Percentiles rank a stretch among this genome's conserved stretches.
Evolutionary conservation across 2,329 filamentous ascomycete species (phyloP).

Genomic region (Chrysosphaeria jannelii): DNA sequence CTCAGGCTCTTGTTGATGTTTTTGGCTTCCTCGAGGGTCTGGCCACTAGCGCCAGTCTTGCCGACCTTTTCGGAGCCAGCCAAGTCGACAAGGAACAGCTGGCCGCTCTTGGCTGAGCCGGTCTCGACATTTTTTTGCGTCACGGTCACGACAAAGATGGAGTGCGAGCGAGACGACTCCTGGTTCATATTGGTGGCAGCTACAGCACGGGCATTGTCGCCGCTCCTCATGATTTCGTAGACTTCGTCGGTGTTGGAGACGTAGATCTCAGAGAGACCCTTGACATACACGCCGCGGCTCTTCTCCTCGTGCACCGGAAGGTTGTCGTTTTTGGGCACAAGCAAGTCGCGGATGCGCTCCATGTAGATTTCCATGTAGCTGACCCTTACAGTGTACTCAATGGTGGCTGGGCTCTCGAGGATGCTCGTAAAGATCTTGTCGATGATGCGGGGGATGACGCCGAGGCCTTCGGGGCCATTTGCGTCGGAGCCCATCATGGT

Average conservation of each 20-base stretch:
- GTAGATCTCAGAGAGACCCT: constrained; percentile 80
- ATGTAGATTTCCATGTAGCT: constrained; percentile 99
- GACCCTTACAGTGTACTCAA: constrained; percentile 95
- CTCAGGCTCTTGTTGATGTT: constrained; percentile 99
- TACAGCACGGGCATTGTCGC: constrained; percentile 68
- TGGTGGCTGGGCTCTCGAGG: constrained; percentile 65
- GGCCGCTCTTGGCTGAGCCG: constrained; percentile 81
- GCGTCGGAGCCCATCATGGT: constrained; percentile 97
- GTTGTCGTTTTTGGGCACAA: constrained; percentile 84
- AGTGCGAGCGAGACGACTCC: constrained; percentile 91
- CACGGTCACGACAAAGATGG: constrained; percentile 89
- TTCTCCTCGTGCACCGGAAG: constrained; percentile 96
- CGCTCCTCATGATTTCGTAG: constrained; percentile 85
- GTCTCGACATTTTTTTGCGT: constrained; percentile 96
- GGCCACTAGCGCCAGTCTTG: constrained; percentile 90
- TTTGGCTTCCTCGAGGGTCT: constrained; percentile 92
- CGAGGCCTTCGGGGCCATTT: constrained; percentile 60
- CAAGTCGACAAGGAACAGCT: constrained; percentile 91
- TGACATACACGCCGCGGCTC: constrained; percentile 84
- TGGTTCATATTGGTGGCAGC: constrained; percentile 98
- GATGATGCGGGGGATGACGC: constrained; percentile 88
- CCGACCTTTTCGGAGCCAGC: constrained; percentile 96
- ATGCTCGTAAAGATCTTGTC: constrained; percentile 96
- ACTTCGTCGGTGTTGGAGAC: constrained; percentile 88
- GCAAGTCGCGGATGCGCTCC: constrained; percentile 85